phyloP scores from a whole-genome alignment of 108 stramenopile genomes.

The Pseudonitzschia pungens region DNA sequence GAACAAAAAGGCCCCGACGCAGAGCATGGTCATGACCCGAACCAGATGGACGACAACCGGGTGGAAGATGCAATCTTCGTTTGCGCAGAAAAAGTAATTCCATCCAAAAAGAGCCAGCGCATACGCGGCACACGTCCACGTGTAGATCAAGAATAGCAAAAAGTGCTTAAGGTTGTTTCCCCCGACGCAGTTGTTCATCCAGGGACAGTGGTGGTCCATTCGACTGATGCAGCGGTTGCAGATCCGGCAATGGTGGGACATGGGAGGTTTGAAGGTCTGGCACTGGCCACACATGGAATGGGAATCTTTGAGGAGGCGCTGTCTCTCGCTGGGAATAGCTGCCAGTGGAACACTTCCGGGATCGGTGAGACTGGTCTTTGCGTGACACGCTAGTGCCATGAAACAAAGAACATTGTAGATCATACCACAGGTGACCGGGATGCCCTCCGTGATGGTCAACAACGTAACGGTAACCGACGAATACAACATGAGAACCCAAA shows the following conservation, averaged over 20 bases:
- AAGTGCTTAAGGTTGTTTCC: constrained; percentile 63
- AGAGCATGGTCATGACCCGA: constrained; percentile 71
- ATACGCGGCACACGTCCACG: constrained; percentile 78
- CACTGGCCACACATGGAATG: constrained; percentile 84
- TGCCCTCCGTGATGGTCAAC: constrained; percentile 52
- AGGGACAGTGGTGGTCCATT: constrained; percentile 98
- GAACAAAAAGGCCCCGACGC: constrained; percentile 67
- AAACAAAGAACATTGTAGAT: constrained; percentile 55
- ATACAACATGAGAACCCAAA: constrained; percentile 63
- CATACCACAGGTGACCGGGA: constrained; percentile 53
- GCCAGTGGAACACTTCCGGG: constrained; percentile 86
- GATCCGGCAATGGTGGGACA: constrained; percentile 95
- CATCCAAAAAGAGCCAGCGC: constrained; percentile 77
- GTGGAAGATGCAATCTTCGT: constrained; percentile 67
- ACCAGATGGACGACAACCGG: constrained; percentile 70
- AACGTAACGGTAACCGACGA: constrained; percentile 66
- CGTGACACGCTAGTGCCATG: constrained; percentile 71
- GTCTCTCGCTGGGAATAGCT: constrained; percentile 69
- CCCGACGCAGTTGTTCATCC: constrained; percentile 42
- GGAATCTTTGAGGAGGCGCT: constrained; percentile 46
- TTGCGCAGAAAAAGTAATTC: constrained; percentile 77
- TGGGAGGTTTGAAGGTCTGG: constrained; percentile 89
- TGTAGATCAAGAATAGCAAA: constrained; percentile 89
- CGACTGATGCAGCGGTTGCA: constrained; percentile 90
- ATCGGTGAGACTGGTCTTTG: constrained; percentile 83